Evolutionary conservation across 768 basidiomycete genomes (phyloP).

Genomic region (Multifurca ochricompacta): DNA sequence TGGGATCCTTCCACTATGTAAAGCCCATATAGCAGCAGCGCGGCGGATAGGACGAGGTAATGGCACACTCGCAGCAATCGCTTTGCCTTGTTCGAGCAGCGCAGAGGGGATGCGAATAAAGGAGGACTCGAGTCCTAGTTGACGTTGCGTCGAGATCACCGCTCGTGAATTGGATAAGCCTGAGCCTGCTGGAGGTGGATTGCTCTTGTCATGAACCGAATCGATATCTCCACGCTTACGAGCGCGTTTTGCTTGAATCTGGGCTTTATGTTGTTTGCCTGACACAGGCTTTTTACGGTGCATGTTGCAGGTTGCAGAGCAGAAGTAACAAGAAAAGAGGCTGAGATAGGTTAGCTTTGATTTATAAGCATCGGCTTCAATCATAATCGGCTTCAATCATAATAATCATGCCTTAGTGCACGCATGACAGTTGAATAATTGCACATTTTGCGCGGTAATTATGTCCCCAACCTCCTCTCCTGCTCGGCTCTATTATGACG

Average conservation of each 20-base stretch:
- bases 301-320: conserved; percentile 21
- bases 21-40: conserved; percentile 29
- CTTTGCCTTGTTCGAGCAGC: conserved; percentile 55
- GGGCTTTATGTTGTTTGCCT: conserved; percentile 60
- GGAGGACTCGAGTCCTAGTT: conserved; percentile 57
- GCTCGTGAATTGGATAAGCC: conserved; percentile 21
- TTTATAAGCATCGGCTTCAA: background rate
- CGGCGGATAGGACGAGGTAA: conserved; percentile 50
- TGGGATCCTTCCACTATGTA: conserved; percentile 3
- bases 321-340: too few relatives aligned
- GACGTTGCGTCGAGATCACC: conserved; percentile 37
- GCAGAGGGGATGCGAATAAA: conserved; percentile 53
- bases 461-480: background rate
- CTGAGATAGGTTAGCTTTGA: background rate
- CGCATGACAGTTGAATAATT: too few relatives aligned
- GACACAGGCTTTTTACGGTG: conserved; percentile 42
- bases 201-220: conserved; percentile 29
- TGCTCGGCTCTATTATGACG: background rate
- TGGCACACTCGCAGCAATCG: conserved; percentile 43
- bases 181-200: conserved; percentile 12
- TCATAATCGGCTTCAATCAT: background rate
- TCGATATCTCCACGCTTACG: conserved; percentile 68
- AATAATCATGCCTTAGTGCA: background rate
- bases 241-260: conserved; percentile 73
- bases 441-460: too few relatives aligned